These are phyloP conservation scores for Acer campestre DNA, from an alignment of 345 rosid species.

Conservation along the genomic window DNA sequence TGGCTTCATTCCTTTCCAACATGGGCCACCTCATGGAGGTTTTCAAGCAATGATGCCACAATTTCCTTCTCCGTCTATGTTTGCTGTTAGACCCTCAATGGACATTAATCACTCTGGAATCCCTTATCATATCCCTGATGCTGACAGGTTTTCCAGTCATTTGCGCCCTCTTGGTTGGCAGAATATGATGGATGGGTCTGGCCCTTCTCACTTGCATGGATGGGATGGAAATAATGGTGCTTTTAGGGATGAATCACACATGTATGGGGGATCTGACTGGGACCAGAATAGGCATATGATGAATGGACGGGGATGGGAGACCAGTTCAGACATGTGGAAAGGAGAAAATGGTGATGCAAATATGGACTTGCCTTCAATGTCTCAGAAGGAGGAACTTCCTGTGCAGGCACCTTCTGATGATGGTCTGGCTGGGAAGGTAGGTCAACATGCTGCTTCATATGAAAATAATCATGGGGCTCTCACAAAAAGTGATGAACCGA, in stretches of 20 bases:
- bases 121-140: slow-evolving; percentile 76
- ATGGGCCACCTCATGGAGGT: slow-evolving; percentile 82
- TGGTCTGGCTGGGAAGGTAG: slow-evolving; percentile 43
- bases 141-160: slow-evolving; percentile 82
- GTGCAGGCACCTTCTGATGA: slow-evolving; percentile 56
- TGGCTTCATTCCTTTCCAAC: slow-evolving; percentile 90
- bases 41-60: slow-evolving; percentile 78
- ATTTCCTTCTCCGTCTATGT: slow-evolving; percentile 72
- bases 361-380: slow-evolving; percentile 52
- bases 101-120: slow-evolving; percentile 80
- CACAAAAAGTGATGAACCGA: slow-evolving; percentile 52
- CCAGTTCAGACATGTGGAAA: slow-evolving; percentile 75
- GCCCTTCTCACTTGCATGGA: slow-evolving; percentile 81
- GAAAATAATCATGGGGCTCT: slow-evolving; percentile 39
- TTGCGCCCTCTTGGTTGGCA: slow-evolving; percentile 94
- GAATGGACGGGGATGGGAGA: slow-evolving; percentile 81
- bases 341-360: slow-evolving; percentile 67
- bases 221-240: slow-evolving; percentile 83
- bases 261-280: slow-evolving; percentile 83
- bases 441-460: slow-evolving; percentile 33
- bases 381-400: slow-evolving; percentile 62
- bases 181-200: slow-evolving; percentile 83
- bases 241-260: slow-evolving; percentile 78
- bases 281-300: slow-evolving; percentile 71
- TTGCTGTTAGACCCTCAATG: slow-evolving; percentile 79